Conservation (phyloP, 768 basidiomycete species). For the Boletus barrowsii region DNA sequence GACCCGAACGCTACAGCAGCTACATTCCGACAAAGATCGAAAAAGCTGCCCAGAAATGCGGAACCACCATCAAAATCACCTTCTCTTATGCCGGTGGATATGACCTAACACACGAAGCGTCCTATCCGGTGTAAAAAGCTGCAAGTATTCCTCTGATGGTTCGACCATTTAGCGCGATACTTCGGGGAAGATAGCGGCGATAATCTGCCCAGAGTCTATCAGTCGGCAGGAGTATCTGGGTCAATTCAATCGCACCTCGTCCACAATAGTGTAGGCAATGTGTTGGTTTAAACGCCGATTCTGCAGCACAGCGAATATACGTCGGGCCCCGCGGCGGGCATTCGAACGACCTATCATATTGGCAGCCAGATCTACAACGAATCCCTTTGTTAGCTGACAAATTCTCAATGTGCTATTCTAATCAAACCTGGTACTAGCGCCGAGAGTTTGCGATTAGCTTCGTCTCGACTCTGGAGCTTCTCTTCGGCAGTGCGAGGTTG, state of each 20-base stretch:
- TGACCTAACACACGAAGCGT: neutral
- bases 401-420: neutral
- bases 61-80: slow-evolving; percentile 1
- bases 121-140: neutral
- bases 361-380: slow-evolving; percentile 74
- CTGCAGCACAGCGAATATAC: slow-evolving; percentile 92
- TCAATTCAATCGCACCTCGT: slow-evolving; percentile 61
- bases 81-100: slow-evolving; percentile 19
- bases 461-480: slow-evolving; percentile 74
- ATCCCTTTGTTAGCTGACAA: neutral
- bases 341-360: slow-evolving; percentile 99
- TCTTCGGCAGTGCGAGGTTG: slow-evolving; percentile 77
- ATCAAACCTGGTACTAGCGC: slow-evolving; percentile 82
- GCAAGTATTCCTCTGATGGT: neutral
- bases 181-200: slow-evolving; percentile 62
- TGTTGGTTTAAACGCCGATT: slow-evolving; percentile 95
- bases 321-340: slow-evolving; percentile 85
- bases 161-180: slow-evolving; percentile 5
- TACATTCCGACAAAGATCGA: slow-evolving; percentile 41
- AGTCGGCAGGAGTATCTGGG: neutral
- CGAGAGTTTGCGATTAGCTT: slow-evolving; percentile 88
- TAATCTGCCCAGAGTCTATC: slow-evolving; percentile 39
- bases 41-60: slow-evolving; percentile 14
- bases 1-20: slow-evolving; percentile 60
- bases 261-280: slow-evolving; percentile 81